Evolutionary conservation across 2,329 filamentous ascomycete species (phyloP).

Genomic region (Emmonsia crescens): DNA sequence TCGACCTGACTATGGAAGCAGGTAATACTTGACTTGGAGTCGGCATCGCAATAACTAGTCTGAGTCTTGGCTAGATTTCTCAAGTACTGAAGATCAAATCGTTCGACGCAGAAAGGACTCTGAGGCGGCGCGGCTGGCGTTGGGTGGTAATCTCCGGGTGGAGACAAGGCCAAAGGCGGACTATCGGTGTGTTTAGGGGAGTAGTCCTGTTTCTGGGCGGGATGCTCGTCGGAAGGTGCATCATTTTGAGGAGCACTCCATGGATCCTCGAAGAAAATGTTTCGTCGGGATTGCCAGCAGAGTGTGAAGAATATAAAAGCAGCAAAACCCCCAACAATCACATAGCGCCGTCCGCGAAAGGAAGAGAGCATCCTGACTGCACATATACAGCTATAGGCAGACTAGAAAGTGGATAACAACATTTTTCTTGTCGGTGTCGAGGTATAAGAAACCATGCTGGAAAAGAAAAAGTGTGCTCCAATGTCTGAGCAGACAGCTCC

Average conservation of each 20-base stretch:
- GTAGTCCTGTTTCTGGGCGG: background rate
- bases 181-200: background rate
- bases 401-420: background rate
- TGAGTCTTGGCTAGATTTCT: background rate
- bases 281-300: background rate
- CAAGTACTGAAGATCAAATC: background rate
- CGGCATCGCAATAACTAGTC: background rate
- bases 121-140: background rate
- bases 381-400: background rate
- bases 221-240: background rate
- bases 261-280: background rate
- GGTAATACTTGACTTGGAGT: conserved; percentile 15
- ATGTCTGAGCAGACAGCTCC: background rate
- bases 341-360: background rate
- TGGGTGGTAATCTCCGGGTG: background rate
- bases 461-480: background rate
- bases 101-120: background rate
- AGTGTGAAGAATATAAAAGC: background rate
- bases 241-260: background rate
- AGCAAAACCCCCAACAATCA: background rate
- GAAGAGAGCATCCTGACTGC: background rate
- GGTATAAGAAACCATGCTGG: background rate
- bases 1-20: conserved; percentile 20
- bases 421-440: background rate
- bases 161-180: background rate